phyloP scores from a whole-genome alignment of 352 stramenopile species.

The Thalassiosira delicatula region DNA sequence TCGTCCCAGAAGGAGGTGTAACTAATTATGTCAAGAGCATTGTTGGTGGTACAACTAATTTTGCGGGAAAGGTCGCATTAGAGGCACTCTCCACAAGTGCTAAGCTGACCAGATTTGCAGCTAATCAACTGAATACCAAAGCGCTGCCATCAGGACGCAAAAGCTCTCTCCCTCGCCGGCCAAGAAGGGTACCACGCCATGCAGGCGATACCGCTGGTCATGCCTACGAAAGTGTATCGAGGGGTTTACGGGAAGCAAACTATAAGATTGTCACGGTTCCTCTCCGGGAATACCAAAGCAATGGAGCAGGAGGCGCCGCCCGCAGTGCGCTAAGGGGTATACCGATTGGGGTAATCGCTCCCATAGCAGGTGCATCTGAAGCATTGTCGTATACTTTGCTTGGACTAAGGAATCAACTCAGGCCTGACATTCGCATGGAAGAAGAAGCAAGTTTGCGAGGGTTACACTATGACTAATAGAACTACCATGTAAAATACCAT shows the following conservation, averaged over 20 bases:
- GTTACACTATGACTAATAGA: slow-evolving; percentile 44
- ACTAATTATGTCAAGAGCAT: slow-evolving; percentile 68
- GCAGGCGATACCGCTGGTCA: slow-evolving; percentile 63
- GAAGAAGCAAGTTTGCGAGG: slow-evolving; percentile 74
- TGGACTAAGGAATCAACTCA: slow-evolving; percentile 76
- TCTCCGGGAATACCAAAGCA: slow-evolving; percentile 73
- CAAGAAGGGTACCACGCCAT: slow-evolving; percentile 48
- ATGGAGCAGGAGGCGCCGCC: slow-evolving; percentile 62
- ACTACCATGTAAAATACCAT: too few species aligned
- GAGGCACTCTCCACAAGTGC: slow-evolving; percentile 75
- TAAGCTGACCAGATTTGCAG: slow-evolving; percentile 72
- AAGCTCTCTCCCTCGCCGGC: slow-evolving; percentile 51
- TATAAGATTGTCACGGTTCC: slow-evolving; percentile 81
- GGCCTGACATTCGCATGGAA: slow-evolving; percentile 79
- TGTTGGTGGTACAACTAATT: slow-evolving; percentile 54
- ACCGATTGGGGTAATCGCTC: slow-evolving; percentile 75
- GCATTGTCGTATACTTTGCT: slow-evolving; percentile 79
- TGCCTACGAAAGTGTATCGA: slow-evolving; percentile 68
- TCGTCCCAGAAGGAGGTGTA: slow-evolving; percentile 64
- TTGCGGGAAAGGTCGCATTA: slow-evolving; percentile 74
- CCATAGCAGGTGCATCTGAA: slow-evolving; percentile 72
- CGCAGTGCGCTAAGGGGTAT: slow-evolving; percentile 73
- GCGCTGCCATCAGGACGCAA: slow-evolving; percentile 36
- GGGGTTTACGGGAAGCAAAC: slow-evolving; percentile 77
- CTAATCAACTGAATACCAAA: slow-evolving; percentile 58